These are phyloP conservation scores for Termitomyces sp. DNA, from an alignment of 768 basidiomycete species.

Conservation along the genomic window DNA sequence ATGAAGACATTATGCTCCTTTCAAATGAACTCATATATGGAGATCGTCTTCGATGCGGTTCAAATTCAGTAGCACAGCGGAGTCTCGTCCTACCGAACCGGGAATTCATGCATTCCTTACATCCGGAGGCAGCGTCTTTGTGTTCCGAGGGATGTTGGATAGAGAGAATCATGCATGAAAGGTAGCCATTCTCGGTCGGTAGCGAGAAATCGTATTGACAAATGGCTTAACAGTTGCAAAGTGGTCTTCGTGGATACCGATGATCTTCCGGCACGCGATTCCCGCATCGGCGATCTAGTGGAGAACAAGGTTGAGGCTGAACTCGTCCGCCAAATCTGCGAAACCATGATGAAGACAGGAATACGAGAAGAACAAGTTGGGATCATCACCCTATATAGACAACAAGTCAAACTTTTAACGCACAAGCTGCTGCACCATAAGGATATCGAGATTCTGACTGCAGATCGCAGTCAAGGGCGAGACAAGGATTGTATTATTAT, in stretches of 20 bases:
- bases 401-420: slow-evolving; percentile 88
- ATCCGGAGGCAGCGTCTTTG: slow-evolving; percentile 28
- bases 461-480: slow-evolving; percentile 89
- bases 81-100: slow-evolving; percentile 49
- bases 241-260: slow-evolving; percentile 97
- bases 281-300: slow-evolving; percentile 80
- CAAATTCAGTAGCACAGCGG: slow-evolving; percentile 58
- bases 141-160: slow-evolving; percentile 62
- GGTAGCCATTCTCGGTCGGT: slow-evolving; percentile 35
- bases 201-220: not conserved
- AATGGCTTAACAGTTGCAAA: slow-evolving; percentile 52
- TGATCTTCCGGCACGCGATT: slow-evolving; percentile 68
- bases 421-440: slow-evolving; percentile 51
- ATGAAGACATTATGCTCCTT: slow-evolving; percentile 88
- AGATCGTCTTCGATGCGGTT: slow-evolving; percentile 75
- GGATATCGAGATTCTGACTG: slow-evolving; percentile 81
- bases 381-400: slow-evolving; percentile 88
- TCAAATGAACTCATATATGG: slow-evolving; percentile 86
- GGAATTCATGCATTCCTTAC: slow-evolving; percentile 39
- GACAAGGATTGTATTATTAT: slow-evolving; percentile 96
- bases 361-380: slow-evolving; percentile 71
- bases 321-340: slow-evolving; percentile 61
- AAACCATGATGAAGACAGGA: slow-evolving; percentile 62
- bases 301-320: slow-evolving; percentile 84
- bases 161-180: slow-evolving; percentile 53